phyloP scores from a whole-genome alignment of 495 filamentous ascomycete species.

The Penicillium goetzii region DNA sequence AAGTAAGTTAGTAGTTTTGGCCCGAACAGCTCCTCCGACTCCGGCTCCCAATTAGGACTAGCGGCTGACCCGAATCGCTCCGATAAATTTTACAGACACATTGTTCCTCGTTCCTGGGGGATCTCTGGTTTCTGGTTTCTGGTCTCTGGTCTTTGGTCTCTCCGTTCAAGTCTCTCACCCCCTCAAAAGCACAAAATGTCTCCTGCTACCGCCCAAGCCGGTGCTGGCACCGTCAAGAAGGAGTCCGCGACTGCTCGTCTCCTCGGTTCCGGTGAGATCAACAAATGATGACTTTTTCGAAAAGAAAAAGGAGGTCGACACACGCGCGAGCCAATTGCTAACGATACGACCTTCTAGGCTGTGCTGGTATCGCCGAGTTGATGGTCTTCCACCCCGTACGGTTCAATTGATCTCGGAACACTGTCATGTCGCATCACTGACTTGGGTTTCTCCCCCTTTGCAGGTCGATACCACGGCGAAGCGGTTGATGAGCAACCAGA shows the following conservation, averaged over 20 bases:
- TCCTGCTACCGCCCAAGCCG: slow-evolving; percentile 50
- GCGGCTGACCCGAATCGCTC: slow-evolving; percentile 29
- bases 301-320: background rate
- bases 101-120: slow-evolving; percentile 22
- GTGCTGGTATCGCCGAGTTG: slow-evolving; percentile 93
- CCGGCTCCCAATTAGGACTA: slow-evolving; percentile 37
- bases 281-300: background rate
- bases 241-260: slow-evolving; percentile 88
- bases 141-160: slow-evolving; percentile 17
- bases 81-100: slow-evolving; percentile 34
- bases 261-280: slow-evolving; percentile 79
- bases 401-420: background rate
- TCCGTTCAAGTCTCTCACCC: slow-evolving; percentile 16
- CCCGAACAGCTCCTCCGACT: slow-evolving; percentile 24
- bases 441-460: background rate
- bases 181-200: slow-evolving; percentile 47
- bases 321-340: slow-evolving; percentile 21
- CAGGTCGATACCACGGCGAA: slow-evolving; percentile 98
- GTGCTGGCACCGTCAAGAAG: slow-evolving; percentile 67
- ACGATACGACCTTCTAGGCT: slow-evolving; percentile 58
- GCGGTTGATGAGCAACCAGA: slow-evolving; percentile 98
- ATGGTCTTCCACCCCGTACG: slow-evolving; percentile 94
- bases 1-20: background rate
- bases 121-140: background rate
- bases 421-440: slow-evolving; percentile 27